phyloP scores from a whole-genome alignment of 345 rosid species.

The Linum lewisii region DNA sequence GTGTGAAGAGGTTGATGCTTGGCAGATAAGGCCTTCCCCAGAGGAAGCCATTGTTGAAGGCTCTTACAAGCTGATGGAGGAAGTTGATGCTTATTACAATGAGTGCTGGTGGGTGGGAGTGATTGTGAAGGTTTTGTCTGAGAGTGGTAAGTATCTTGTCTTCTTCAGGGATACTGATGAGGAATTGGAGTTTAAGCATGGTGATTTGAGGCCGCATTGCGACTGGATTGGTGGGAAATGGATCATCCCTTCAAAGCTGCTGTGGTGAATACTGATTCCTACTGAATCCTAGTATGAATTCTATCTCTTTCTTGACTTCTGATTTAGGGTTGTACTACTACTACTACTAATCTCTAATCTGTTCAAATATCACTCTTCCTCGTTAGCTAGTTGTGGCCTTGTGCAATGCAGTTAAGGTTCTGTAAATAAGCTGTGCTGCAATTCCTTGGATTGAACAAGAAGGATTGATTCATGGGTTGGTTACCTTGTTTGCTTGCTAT shows the following conservation, averaged over 20 bases:
- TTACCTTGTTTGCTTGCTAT: no score
- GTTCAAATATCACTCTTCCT: no score
- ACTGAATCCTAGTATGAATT: no score
- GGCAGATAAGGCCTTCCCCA: constrained; percentile 64
- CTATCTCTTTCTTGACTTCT: no score
- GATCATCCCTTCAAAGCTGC: constrained; percentile 41
- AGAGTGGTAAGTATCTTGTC: constrained; percentile 40
- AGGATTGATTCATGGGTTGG: no score
- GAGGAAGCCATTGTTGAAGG: constrained; percentile 28
- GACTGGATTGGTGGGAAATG: constrained; percentile 77
- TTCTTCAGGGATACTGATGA: constrained; percentile 42
- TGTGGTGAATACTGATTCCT: no score
- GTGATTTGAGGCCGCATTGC: constrained; percentile 59
- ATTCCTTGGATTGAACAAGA: no score
- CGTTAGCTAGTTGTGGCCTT: no score
- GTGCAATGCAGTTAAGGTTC: no score
- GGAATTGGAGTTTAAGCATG: constrained; percentile 42
- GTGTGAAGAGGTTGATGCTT: constrained; percentile 41
- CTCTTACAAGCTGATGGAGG: constrained; percentile 41
- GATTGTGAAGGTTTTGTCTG: constrained; percentile 37
- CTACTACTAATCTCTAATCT: no score
- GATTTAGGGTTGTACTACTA: no score
- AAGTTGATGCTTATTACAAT: constrained; percentile 71
- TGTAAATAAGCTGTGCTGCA: no score
- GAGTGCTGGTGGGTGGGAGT: constrained; percentile 92